phyloP scores from a whole-genome alignment of 768 basidiomycete species.

The Leucocoprinus birnbaumii region DNA sequence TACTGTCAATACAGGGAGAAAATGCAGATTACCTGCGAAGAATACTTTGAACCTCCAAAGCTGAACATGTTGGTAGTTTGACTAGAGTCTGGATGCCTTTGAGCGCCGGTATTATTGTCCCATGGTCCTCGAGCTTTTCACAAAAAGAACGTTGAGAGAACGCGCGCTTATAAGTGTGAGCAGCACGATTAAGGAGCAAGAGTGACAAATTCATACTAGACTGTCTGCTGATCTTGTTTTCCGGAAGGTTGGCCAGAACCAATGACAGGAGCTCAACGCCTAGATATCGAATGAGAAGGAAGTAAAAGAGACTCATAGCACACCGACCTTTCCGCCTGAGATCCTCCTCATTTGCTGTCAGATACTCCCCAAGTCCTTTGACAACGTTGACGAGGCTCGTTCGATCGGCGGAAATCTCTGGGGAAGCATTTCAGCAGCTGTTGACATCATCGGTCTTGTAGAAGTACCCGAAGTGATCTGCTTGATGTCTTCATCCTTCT shows the following conservation, averaged over 20 bases:
- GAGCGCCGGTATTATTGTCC: slow-evolving; percentile 80
- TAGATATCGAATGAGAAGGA: slow-evolving; percentile 25
- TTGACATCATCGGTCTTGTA: neutral
- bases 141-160: slow-evolving; percentile 81
- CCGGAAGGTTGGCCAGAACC: slow-evolving; percentile 60
- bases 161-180: slow-evolving; percentile 54
- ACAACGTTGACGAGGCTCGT: slow-evolving; percentile 74
- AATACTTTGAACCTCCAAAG: slow-evolving; percentile 13
- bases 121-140: slow-evolving; percentile 82
- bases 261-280: slow-evolving; percentile 83
- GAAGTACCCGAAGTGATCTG: slow-evolving; percentile 57
- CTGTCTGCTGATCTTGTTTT: slow-evolving; percentile 70
- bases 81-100: slow-evolving; percentile 71
- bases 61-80: slow-evolving; percentile 55
- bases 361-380: slow-evolving; percentile 81
- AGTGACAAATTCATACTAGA: slow-evolving; percentile 53
- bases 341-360: slow-evolving; percentile 83
- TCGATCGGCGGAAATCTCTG: slow-evolving; percentile 50
- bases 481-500: slow-evolving; percentile 55
- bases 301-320: neutral
- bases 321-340: slow-evolving; percentile 75
- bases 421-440: slow-evolving; percentile 6
- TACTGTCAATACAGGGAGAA: too few species aligned
- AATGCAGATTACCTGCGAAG: slow-evolving; percentile 3
- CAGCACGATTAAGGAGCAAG: neutral